These are phyloP conservation scores for Guyanaporus albipodus DNA, from an alignment of 768 basidiomycete genomes.

Conservation along the genomic window DNA sequence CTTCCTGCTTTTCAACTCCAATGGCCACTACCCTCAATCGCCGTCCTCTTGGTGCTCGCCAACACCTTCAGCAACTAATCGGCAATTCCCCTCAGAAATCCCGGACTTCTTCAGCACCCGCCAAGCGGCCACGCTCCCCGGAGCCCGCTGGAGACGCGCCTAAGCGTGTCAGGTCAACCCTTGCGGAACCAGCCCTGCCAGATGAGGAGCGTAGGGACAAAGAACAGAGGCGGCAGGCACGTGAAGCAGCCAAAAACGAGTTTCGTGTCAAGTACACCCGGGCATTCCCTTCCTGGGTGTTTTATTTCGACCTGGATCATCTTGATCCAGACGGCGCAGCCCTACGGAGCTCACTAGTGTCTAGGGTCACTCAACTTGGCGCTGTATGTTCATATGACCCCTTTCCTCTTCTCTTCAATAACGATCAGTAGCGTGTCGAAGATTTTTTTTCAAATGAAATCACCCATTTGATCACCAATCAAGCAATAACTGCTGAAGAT, in stretches of 20 bases:
- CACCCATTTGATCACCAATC: constrained; percentile 83
- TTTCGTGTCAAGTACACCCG: constrained; percentile 82
- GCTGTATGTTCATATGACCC: constrained; percentile 55
- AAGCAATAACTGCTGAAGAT: constrained; percentile 35
- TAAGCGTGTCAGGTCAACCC: constrained; percentile 45
- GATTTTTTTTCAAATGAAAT: constrained; percentile 84
- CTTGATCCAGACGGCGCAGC: constrained; percentile 36
- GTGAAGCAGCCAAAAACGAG: constrained; percentile 57
- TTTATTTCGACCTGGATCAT: constrained; percentile 76
- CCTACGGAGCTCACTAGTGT: constrained; percentile 42
- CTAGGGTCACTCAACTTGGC: constrained; percentile 63
- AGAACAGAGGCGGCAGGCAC: constrained; percentile 47
- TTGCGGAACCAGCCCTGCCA: constrained; percentile 22
- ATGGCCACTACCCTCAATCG: constrained; percentile 47
- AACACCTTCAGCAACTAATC: constrained; percentile 34
- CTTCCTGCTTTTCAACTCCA: neutral
- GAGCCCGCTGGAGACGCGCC: constrained; percentile 38
- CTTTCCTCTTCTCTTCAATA: neutral
- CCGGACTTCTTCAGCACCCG: constrained; percentile 30
- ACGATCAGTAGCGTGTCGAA: constrained; percentile 61
- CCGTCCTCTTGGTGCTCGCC: constrained; percentile 45
- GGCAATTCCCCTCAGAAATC: constrained; percentile 35
- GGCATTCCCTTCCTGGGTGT: constrained; percentile 80
- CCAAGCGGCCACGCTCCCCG: constrained; percentile 51
- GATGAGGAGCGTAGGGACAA: constrained; percentile 42